Conservation (phyloP, 495 filamentous ascomycete species). For the Chaetomium cochliodes region DNA sequence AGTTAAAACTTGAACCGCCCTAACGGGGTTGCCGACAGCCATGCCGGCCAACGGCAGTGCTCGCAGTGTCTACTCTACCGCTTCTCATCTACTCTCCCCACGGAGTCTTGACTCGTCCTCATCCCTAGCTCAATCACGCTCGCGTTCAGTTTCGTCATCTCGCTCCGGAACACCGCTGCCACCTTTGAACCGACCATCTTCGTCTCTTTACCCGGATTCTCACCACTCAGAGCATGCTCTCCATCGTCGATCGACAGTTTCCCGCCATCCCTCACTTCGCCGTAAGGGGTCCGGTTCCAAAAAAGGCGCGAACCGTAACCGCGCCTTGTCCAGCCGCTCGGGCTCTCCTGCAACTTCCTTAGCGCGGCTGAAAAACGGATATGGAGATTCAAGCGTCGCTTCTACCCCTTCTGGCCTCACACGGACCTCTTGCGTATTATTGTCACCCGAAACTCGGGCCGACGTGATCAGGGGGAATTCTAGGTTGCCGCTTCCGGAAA, state of each 20-base stretch:
- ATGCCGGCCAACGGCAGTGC: slow-evolving; percentile 26
- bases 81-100: slow-evolving; percentile 29
- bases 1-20: neutral
- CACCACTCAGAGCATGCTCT: slow-evolving; percentile 7
- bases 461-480: neutral
- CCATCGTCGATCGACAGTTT: neutral
- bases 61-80: slow-evolving; percentile 29
- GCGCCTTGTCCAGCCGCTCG: neutral
- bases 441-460: neutral
- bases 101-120: slow-evolving; percentile 14
- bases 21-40: neutral
- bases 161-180: slow-evolving; percentile 6
- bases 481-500: neutral
- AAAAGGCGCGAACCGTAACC: neutral
- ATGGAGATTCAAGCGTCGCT: neutral
- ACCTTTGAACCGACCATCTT: neutral
- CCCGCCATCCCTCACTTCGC: neutral
- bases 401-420: slow-evolving; percentile 4
- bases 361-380: neutral
- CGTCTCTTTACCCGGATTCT: slow-evolving; percentile 19
- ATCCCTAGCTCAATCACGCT: neutral
- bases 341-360: slow-evolving; percentile 1
- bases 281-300: neutral
- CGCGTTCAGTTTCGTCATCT: slow-evolving; percentile 2
- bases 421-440: neutral